These are phyloP conservation scores for Peronospora belbahrii DNA, from an alignment of 352 stramenopile genomes.

Conservation along the genomic window DNA sequence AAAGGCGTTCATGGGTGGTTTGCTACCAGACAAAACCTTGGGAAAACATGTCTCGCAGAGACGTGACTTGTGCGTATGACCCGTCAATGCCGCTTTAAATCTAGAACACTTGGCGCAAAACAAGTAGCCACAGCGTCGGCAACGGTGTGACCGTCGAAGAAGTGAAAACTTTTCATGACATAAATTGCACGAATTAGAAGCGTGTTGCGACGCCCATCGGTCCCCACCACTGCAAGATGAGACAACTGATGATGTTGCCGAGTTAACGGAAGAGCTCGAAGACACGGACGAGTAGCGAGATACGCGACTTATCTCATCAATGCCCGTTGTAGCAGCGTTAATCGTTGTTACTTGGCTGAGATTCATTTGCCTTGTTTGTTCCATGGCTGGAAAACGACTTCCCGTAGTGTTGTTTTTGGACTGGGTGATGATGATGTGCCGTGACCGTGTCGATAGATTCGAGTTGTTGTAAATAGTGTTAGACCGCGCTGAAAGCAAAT, in stretches of 20 bases:
- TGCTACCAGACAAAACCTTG: conserved; percentile 67
- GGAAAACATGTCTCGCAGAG: conserved; percentile 82
- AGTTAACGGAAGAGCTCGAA: conserved; percentile 31
- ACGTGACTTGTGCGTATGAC: conserved; percentile 79
- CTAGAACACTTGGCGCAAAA: conserved; percentile 83
- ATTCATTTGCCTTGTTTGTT: conserved; percentile 42
- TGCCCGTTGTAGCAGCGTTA: conserved; percentile 19
- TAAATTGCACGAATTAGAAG: conserved; percentile 64
- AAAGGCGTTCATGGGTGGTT: conserved; percentile 75
- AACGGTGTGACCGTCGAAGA: conserved; percentile 72
- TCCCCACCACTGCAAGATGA: conserved; percentile 37
- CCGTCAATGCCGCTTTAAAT: conserved; percentile 62
- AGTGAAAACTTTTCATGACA: conserved; percentile 80
- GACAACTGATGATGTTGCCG: conserved; percentile 18
- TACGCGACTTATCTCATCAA: conserved; percentile 42
- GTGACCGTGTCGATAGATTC: conserved; percentile 22
- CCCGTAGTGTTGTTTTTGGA: background rate
- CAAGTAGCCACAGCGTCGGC: conserved; percentile 65
- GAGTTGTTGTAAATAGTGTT: conserved; percentile 19
- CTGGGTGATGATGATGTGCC: background rate
- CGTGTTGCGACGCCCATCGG: conserved; percentile 63
- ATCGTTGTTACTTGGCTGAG: conserved; percentile 34
- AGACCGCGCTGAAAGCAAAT: conserved; percentile 21
- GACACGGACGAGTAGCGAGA: conserved; percentile 56
- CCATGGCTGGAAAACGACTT: conserved; percentile 22